These are phyloP conservation scores for Colletotrichum endophyticum DNA, from an alignment of 2,329 filamentous ascomycete species.

Conservation along the genomic window DNA sequence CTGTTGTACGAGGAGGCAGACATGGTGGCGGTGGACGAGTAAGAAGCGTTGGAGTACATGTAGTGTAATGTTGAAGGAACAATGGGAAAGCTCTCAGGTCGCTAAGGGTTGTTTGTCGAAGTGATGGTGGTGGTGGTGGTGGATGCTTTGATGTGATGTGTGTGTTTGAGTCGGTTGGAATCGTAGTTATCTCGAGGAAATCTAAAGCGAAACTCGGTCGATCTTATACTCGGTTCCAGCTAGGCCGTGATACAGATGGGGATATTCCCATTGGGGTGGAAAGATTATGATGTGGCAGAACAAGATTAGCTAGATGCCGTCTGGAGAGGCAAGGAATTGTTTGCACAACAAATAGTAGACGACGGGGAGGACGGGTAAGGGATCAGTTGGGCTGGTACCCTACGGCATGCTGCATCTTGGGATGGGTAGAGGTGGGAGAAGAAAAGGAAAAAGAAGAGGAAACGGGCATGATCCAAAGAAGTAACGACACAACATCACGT, in stretches of 20 bases:
- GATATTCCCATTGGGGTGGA: constrained; percentile 18
- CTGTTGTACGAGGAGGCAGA: constrained; percentile 17
- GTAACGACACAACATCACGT: constrained; percentile 20
- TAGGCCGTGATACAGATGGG: constrained; percentile 9
- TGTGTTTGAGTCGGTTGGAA: neutral
- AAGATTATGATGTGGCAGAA: constrained; percentile 21
- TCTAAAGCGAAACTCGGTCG: neutral
- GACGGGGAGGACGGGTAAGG: constrained; percentile 12
- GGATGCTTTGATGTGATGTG: neutral
- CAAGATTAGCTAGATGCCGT: constrained; percentile 20
- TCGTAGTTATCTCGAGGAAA: neutral
- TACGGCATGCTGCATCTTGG: constrained; percentile 24
- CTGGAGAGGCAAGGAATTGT: constrained; percentile 9
- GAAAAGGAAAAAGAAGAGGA: constrained; percentile 14
- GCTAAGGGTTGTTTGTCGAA: neutral
- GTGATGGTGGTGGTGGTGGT: neutral
- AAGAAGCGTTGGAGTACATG: constrained; percentile 20
- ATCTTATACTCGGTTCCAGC: constrained; percentile 20
- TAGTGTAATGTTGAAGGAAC: neutral
- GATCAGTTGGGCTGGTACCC: constrained; percentile 22
- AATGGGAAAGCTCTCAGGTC: neutral
- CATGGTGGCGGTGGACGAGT: constrained; percentile 16
- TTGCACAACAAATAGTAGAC: constrained; percentile 12
- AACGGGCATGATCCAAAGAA: constrained; percentile 22
- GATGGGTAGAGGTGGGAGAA: constrained; percentile 17